Conservation (phyloP, 2,329 filamentous ascomycete genomes). For the Ambrosiella beaveri region DNA sequence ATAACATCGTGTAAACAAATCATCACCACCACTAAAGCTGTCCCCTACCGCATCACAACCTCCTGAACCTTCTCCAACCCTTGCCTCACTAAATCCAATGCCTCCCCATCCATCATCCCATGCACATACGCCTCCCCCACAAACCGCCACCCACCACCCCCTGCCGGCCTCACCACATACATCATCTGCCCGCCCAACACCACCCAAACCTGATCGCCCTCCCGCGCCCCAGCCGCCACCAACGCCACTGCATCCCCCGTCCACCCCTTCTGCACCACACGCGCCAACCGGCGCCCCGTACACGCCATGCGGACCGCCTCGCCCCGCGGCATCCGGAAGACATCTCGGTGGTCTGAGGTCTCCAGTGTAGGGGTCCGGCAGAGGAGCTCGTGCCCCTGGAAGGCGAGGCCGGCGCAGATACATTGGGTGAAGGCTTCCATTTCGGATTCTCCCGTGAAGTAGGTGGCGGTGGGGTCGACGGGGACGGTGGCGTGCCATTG, state of each 20-base stretch:
- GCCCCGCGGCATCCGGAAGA: conserved; percentile 4
- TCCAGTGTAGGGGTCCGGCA: conserved; percentile 10
- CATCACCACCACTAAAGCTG: neutral
- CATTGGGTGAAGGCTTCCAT: conserved; percentile 12
- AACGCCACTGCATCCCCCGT: conserved; percentile 13
- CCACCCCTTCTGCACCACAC: conserved; percentile 14
- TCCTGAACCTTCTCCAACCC: conserved; percentile 12
- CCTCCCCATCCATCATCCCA: conserved; percentile 17
- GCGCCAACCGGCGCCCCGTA: conserved; percentile 11
- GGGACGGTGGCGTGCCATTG: conserved; percentile 10
- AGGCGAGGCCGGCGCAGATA: conserved; percentile 12
- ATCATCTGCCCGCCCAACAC: conserved; percentile 15
- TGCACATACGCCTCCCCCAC: conserved; percentile 18
- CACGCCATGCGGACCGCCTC: conserved; percentile 13
- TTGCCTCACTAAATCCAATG: conserved; percentile 13
- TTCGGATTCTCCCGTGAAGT: conserved; percentile 14
- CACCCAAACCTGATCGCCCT: conserved; percentile 15
- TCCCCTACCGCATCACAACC: conserved; percentile 5
- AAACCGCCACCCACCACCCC: conserved; percentile 14
- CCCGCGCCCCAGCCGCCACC: conserved; percentile 11
- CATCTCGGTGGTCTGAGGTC: neutral
- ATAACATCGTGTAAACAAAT: neutral
- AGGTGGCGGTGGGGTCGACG: neutral
- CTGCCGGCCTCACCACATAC: conserved; percentile 14
- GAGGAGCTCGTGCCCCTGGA: conserved; percentile 8